Base-by-base conservation (phyloP, 169 alveolate genomes). In the Eimeria falciformis region DNA sequence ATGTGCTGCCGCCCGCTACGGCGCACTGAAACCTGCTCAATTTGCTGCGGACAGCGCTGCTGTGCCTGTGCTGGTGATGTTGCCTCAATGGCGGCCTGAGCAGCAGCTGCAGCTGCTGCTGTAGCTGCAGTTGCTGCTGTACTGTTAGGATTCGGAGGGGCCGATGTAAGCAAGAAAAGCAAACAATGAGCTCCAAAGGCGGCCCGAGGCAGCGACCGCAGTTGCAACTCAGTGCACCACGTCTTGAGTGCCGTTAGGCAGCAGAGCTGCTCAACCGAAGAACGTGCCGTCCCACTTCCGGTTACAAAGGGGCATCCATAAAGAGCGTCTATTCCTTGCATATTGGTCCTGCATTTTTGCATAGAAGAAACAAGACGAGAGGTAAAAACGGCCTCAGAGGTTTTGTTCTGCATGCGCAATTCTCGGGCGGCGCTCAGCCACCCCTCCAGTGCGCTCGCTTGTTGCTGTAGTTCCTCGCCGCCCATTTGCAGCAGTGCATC, bases 141-240 rank as follows among this genome's bases (percentile, higher is more conserved):
- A 75, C 89, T 81, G 89, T 81, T 81, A 25, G 53, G 75, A 46
- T 81, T 81, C 18, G 89, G 89, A n/a, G 89, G 75, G n/a, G 89
- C 89, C 45, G 71, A 53, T 12, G 89, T 81, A 23, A 81, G 89
- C 77, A 81, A 75, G 21, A 81, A 81, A 81, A 81, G 89, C 56
- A 81, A 81, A 33, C 33, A 55, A 40, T 81, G 89, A 37, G 89
- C 89, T 55, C 89, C 89, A 53, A 81, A 81, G 55, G 89, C 75
- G 45, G 89, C 89, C 25, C 89, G 89, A 3, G 71, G 89, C 53
- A 81, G 65, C 29, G 89, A 81, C 45, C 89, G 43, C 71, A 81
- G 25, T 6, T 55, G 43, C 56, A 81, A 53, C 73, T 81, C 89
- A 43, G 89, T 75, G 75, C 89, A 53, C 89, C 89, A 81, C 53